Conservation (phyloP, 148 eudicot genomes). For the Camellia japonica region DNA sequence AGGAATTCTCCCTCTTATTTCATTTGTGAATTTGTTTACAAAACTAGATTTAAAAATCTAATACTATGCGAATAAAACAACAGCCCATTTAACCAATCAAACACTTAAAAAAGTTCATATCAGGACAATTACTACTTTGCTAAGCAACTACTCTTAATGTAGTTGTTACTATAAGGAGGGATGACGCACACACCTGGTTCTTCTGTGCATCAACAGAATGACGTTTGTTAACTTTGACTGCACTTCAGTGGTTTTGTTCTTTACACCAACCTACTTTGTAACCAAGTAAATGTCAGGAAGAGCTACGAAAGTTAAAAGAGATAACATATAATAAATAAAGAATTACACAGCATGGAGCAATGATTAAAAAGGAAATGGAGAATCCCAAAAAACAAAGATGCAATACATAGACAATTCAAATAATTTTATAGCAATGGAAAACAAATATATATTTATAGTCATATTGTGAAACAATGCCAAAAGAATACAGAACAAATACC, state of each 20-base stretch:
- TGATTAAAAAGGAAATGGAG: conserved; percentile 6
- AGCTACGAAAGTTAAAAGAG: conserved; percentile 8
- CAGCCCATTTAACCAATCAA: neutral
- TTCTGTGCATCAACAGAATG: conserved; percentile 75
- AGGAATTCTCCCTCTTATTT: neutral
- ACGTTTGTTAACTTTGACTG: conserved; percentile 77
- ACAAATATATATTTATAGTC: neutral
- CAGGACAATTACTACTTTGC: neutral
- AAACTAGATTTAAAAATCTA: neutral
- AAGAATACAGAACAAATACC: neutral
- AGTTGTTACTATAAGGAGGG: neutral
- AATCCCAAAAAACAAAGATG: neutral
- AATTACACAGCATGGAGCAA: neutral
- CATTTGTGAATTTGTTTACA: neutral
- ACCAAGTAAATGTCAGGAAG: conserved; percentile 20
- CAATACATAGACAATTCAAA: neutral
- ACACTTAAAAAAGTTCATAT: neutral
- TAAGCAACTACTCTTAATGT: neutral
- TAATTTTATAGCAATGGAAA: neutral
- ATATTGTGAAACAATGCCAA: neutral
- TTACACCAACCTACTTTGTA: conserved; percentile 77
- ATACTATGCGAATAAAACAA: neutral
- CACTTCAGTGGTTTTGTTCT: conserved; percentile 72
- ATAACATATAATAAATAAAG: neutral
- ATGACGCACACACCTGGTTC: conserved; percentile 60